These are phyloP conservation scores for Papiliotrema flavescens DNA, from an alignment of 1,284 basidiomycete species.

Conservation along the genomic window DNA sequence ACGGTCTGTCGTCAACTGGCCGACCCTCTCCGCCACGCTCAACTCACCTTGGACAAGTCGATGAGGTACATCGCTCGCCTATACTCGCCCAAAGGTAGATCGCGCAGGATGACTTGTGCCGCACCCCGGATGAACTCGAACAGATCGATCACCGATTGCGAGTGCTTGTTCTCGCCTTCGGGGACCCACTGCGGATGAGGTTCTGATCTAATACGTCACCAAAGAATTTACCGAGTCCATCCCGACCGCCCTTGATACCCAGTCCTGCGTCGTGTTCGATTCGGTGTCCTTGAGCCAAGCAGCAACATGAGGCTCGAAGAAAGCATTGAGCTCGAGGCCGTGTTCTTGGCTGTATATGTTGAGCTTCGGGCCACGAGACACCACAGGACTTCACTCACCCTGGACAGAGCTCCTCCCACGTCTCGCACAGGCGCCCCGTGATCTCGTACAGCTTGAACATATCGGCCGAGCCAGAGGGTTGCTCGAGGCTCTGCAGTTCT, in stretches of 20 bases:
- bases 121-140: conserved; percentile 47
- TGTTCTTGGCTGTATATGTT: conserved; percentile 21
- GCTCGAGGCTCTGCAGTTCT: conserved; percentile 44
- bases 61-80: conserved; percentile 47
- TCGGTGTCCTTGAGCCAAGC: conserved; percentile 47
- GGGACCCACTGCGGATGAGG: conserved; percentile 36
- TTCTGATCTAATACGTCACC: too few species aligned
- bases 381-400: conserved; percentile 20
- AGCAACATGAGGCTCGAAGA: conserved; percentile 48
- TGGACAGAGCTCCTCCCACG: conserved; percentile 44
- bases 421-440: conserved; percentile 31
- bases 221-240: conserved; percentile 41
- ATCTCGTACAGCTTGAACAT: conserved; percentile 46
- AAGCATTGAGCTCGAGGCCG: conserved; percentile 44
- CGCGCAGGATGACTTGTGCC: conserved; percentile 34
- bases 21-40: not conserved
- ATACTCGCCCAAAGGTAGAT: conserved; percentile 44
- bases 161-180: conserved; percentile 41
- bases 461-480: conserved; percentile 31
- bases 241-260: conserved; percentile 45
- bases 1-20: conserved; percentile 29
- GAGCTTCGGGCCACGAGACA: not conserved
- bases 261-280: conserved; percentile 41
- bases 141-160: conserved; percentile 46
- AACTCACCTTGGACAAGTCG: conserved; percentile 43